A percentile compares a stretch with the other conserved stretches of the same genome.
phyloP scores from a whole-genome alignment of 176 grass and related monocot species.

The Hordeum marinum region DNA sequence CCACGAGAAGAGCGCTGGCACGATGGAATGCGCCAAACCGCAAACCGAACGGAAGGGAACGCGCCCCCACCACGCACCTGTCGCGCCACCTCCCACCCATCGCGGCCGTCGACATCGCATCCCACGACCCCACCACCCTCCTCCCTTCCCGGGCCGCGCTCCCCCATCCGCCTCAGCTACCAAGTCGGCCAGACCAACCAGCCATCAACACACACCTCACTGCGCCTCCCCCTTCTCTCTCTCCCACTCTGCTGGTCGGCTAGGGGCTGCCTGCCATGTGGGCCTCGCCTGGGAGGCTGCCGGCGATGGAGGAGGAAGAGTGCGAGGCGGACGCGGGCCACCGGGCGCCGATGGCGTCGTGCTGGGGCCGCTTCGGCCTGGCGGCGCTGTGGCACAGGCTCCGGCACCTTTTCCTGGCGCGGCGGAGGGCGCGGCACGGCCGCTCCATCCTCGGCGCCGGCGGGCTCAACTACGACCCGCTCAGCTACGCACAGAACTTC shows the following conservation, averaged over 20 bases:
- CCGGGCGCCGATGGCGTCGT: constrained; percentile 33
- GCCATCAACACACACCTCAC: constrained; percentile 5
- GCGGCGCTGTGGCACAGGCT: constrained; percentile 50
- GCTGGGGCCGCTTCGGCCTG: constrained; percentile 55
- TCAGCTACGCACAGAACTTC: constrained; percentile 84
- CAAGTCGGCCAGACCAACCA: constrained; percentile 5
- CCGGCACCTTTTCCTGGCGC: constrained; percentile 30
- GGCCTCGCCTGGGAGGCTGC: constrained; percentile 44
- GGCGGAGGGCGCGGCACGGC: constrained; percentile 28
- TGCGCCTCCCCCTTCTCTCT: not conserved
- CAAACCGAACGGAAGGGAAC: not conserved
- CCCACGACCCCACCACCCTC: not conserved
- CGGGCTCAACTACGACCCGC: constrained; percentile 70
- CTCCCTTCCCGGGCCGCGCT: not conserved
- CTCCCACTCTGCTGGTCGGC: not conserved
- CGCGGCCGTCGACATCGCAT: constrained; percentile 3
- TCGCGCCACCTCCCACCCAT: not conserved
- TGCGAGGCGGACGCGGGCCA: constrained; percentile 7
- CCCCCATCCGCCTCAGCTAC: not conserved
- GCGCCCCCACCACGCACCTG: not conserved
- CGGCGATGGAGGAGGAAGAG: constrained; percentile 21
- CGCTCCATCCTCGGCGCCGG: constrained; percentile 44
- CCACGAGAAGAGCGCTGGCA: not conserved
- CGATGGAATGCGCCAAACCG: constrained; percentile 8
- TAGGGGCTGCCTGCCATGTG: constrained; percentile 18